Base-by-base conservation (phyloP, 768 basidiomycete genomes). In the Lactarius pseudohatsudake region DNA sequence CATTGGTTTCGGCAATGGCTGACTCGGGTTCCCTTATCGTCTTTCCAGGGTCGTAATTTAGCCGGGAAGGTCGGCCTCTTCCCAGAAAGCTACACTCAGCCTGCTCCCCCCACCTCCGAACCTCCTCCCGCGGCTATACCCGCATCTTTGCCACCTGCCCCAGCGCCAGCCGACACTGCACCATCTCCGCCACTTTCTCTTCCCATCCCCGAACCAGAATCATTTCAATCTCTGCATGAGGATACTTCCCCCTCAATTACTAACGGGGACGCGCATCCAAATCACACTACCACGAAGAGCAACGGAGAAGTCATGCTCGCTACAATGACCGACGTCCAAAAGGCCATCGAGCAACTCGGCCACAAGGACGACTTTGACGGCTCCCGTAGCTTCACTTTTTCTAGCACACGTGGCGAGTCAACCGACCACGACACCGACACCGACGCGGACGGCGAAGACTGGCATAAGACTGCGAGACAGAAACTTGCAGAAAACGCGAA, bases 11-110 rank as follows among this genome's bases (percentile, higher is more conserved):
- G 8, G 34, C 47, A 20, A 59, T 67, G 57, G 61, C 58, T 64
- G 36, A 67, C 58, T 26, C 26, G 26, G 16, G 40, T 63, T n/a
- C 22, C 22, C 59, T 70, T 61, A 54, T 57, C 57, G 56, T 30
- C 32, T 71, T 62, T 57, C 69, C n/a, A 75, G 92, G 95, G 96
- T 18, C 87, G 90, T 41, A 97, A 95, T 77, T 75, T 83, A 7
- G 80, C 85, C 15, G 96, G 96, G 5, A 88, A 88, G 75, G 78
- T 84, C n/a, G 97, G 97, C 3, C 80, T 99, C 13, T 98, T 99
- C 73, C 97, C 97, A 2, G 84, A 90, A 72, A 88, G 86, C 68
- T 98, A 98, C 73, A 96, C 96, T 0, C 73, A 73, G 16, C 68
- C 77, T 15, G 66, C 79, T 0, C 66, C 74, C 26, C 69, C 75